Base-by-base conservation (phyloP, 2,329 filamentous ascomycete species). In the Neospermospora avenae region DNA sequence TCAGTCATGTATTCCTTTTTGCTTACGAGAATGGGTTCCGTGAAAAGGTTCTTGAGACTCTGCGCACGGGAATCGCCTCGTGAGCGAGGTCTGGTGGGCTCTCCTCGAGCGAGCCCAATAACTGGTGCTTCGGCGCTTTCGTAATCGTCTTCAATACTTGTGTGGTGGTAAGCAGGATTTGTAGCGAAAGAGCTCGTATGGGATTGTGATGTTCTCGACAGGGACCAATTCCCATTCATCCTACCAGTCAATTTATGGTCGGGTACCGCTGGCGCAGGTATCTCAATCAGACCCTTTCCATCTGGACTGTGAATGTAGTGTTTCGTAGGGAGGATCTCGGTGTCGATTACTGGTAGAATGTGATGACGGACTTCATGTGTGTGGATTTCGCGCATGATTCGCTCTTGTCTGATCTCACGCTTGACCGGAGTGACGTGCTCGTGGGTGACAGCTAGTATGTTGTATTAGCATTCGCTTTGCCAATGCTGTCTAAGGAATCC, bases 351-450 rank as follows among this genome's bases (percentile, higher is more conserved):
- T 3, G 81, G 81, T n/a, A 80, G 77, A 25, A 81, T 73, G 25
- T 78, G 77, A 61, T 83, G 80, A 64, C 77, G 78, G 37, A 80
- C 70, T 62, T 83, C 77, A 67, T 84, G 76, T 35, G 77, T 78
- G 70, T 84, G 81, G 35, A 82, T 81, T 61, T 84, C 81, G 39
- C 80, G 78, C 6, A 76, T 78, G 54, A 83, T 78, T 22, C 68
- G 65, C 65, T 82, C 76, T 63, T 81, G 73, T 16, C 75, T 67
- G 46, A 82, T 73, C 52, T 82, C 73, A 60, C 80, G 79, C 11
- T 74, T 67, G 14, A 75, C 68, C 3, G 76, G 74, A 16, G 74
- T 73, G 41, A 83, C 70, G 0, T 75, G 73, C 64, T 84, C 79
- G 60, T 83, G 80, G 1, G 74, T 77, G 18, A 83, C 80, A 61